Conservation (phyloP, 2,329 filamentous ascomycete species). For the Aspergillus pseudonomiae region DNA sequence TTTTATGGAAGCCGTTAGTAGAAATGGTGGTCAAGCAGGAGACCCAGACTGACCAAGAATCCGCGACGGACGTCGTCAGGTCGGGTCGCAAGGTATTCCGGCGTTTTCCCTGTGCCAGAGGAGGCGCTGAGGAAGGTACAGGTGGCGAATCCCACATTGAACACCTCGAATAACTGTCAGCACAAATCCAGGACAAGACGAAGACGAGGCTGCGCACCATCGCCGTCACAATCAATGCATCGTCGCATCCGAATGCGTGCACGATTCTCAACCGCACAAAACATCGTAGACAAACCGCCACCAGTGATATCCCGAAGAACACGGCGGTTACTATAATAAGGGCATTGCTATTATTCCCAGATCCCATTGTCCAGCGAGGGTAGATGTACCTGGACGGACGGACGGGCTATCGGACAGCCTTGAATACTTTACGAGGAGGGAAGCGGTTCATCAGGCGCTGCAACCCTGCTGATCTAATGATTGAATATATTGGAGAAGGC, state of each 20-base stretch:
- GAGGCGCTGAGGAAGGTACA: conserved; percentile 31
- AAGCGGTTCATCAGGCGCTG: background rate
- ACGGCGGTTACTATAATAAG: background rate
- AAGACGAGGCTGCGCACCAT: background rate
- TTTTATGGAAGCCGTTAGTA: background rate
- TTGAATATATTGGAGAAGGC: background rate
- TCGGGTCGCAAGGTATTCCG: conserved; percentile 21
- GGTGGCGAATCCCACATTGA: conserved; percentile 31
- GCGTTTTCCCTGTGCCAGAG: conserved; percentile 27
- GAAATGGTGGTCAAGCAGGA: background rate
- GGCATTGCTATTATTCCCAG: background rate
- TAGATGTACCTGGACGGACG: background rate
- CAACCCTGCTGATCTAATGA: background rate
- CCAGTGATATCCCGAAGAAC: background rate
- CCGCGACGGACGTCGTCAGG: conserved; percentile 26
- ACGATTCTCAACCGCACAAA: background rate
- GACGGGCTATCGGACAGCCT: background rate
- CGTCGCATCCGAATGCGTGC: background rate
- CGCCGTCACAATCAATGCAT: background rate
- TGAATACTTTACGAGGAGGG: no score
- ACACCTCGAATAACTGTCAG: conserved; percentile 14
- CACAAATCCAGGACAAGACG: background rate
- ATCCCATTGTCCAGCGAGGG: background rate
- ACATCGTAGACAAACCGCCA: background rate
- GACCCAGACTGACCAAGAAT: conserved; percentile 25